phyloP scores from a whole-genome alignment of 2,329 filamentous ascomycete species.

The Proliferodiscus dingleyae region DNA sequence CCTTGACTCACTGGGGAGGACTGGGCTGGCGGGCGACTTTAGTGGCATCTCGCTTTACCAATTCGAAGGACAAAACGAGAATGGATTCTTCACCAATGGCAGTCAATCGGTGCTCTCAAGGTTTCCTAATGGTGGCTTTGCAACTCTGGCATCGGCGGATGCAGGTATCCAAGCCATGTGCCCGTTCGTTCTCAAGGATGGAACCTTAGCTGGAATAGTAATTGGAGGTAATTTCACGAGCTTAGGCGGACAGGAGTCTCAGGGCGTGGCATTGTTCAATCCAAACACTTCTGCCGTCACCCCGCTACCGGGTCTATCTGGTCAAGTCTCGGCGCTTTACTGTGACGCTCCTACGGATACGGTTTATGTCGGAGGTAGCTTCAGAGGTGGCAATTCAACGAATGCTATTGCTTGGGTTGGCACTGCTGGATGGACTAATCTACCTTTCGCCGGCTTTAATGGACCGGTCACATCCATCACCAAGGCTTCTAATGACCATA shows the following conservation, averaged over 20 bases:
- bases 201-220: conserved; percentile 67
- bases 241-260: conserved; percentile 69
- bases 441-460: conserved; percentile 93
- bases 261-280: conserved; percentile 77
- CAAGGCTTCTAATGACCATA: conserved; percentile 73
- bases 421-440: conserved; percentile 64
- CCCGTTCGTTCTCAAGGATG: conserved; percentile 62
- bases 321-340: conserved; percentile 74
- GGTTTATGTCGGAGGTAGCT: conserved; percentile 90
- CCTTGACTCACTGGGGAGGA: conserved; percentile 69
- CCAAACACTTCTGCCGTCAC: conserved; percentile 64
- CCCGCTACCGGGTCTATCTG: conserved; percentile 74
- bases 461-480: conserved; percentile 83
- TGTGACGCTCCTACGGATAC: conserved; percentile 73
- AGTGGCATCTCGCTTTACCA: conserved; percentile 86
- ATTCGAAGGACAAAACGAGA: conserved; percentile 73
- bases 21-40: conserved; percentile 86
- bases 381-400: conserved; percentile 72
- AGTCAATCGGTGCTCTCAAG: conserved; percentile 75
- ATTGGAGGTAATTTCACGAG: conserved; percentile 96
- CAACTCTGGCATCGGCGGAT: conserved; percentile 69
- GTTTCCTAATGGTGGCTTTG: conserved; percentile 80
- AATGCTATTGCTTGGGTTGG: conserved; percentile 83
- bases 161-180: conserved; percentile 88
- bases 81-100: conserved; percentile 64